phyloP scores from a whole-genome alignment of 176 grass and related monocot species.

The Avena insularis region DNA sequence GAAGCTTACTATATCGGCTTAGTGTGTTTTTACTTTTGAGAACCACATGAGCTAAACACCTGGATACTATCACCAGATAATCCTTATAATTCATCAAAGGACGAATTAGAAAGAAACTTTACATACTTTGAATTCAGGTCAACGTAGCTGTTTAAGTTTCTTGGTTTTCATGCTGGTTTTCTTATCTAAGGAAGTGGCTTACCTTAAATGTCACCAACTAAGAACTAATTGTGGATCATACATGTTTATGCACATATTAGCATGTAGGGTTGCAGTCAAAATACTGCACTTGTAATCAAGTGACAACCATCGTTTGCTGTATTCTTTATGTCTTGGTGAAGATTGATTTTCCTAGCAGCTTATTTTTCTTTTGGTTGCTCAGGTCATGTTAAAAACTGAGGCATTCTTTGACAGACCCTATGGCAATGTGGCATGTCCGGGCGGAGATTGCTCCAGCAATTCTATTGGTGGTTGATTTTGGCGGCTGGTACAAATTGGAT shows the following conservation, averaged over 20 bases:
- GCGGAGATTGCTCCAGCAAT: conserved; percentile 80
- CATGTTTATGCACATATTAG: neutral
- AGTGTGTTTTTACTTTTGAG: no score
- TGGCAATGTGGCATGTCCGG: conserved; percentile 95
- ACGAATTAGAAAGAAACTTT: neutral
- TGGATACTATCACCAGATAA: neutral
- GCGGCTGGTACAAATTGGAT: conserved; percentile 89
- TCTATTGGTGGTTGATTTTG: conserved; percentile 97
- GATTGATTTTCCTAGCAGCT: conserved; percentile 48
- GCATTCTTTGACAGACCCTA: conserved; percentile 93
- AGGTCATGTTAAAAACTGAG: conserved; percentile 84
- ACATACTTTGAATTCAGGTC: neutral
- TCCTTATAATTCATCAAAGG: neutral
- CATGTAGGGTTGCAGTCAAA: neutral
- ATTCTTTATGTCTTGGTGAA: conserved; percentile 10
- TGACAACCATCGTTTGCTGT: neutral
- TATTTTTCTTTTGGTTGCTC: conserved; percentile 68
- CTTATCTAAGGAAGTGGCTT: neutral
- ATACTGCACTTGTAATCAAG: neutral
- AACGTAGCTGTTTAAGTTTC: neutral
- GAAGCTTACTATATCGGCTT: no score
- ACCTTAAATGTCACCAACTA: neutral
- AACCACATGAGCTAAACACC: neutral
- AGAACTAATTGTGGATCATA: neutral
- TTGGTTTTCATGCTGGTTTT: neutral